Conservation (phyloP, 352 stramenopile genomes). For the Globisporangium canariense region DNA sequence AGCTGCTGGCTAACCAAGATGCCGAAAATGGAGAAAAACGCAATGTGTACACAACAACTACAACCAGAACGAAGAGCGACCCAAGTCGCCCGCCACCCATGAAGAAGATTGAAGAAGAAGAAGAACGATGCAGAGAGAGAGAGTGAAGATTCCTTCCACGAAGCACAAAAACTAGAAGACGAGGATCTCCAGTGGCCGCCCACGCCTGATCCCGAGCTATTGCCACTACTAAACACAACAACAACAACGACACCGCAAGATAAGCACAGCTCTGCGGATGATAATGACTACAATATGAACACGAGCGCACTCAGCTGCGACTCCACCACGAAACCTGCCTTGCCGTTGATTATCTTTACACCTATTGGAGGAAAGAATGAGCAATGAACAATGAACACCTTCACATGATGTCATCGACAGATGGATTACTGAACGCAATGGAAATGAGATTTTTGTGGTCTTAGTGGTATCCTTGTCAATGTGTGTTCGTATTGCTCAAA, state of each 20-base stretch:
- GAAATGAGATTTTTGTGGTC: not conserved
- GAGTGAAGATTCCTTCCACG: constrained; percentile 5
- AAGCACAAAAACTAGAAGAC: constrained; percentile 25
- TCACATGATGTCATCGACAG: not conserved
- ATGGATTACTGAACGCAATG: not conserved
- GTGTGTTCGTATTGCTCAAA: not conserved
- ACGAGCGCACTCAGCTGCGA: not conserved
- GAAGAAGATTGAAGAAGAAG: constrained; percentile 11
- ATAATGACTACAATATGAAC: constrained; percentile 5
- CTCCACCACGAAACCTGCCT: too few relatives aligned
- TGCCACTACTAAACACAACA: constrained; percentile 11
- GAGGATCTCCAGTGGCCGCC: constrained; percentile 13
- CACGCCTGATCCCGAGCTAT: constrained; percentile 14
- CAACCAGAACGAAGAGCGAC: constrained; percentile 3
- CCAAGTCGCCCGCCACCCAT: constrained; percentile 1
- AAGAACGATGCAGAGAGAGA: constrained; percentile 4
- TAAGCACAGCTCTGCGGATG: not conserved
- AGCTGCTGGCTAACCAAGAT: not conserved
- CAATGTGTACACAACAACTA: not conserved
- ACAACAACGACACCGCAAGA: not conserved
- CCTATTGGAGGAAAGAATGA: too few relatives aligned
- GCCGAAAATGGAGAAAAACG: not conserved
- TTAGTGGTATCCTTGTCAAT: not conserved
- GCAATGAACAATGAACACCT: too few relatives aligned
- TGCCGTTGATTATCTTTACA: too few relatives aligned